phyloP scores from a whole-genome alignment of 768 basidiomycete species.

The Rhodotorula toruloides region DNA sequence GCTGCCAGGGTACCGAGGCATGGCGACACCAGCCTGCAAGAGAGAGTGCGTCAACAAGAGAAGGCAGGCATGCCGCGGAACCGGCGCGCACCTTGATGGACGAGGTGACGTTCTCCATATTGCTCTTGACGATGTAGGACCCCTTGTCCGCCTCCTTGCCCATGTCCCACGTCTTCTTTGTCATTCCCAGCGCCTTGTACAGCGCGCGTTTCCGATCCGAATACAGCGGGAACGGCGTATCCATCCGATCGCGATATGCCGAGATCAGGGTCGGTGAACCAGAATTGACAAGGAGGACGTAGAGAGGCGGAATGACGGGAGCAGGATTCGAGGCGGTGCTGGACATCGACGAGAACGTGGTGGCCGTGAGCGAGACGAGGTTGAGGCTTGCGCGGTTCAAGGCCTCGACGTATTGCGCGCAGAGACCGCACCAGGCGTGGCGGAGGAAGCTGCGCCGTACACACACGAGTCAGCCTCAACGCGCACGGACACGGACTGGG shows the following conservation, averaged over 20 bases:
- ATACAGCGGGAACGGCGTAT: slow-evolving; percentile 66
- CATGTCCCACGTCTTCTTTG: slow-evolving; percentile 52
- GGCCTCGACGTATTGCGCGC: slow-evolving; percentile 28
- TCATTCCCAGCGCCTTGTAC: slow-evolving; percentile 74
- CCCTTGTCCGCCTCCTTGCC: slow-evolving; percentile 55
- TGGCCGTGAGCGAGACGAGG: slow-evolving; percentile 3
- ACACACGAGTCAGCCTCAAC: too few relatives aligned
- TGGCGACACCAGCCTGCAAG: slow-evolving; percentile 22
- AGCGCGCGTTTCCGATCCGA: slow-evolving; percentile 68
- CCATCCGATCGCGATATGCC: slow-evolving; percentile 46
- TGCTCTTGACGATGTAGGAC: slow-evolving; percentile 54
- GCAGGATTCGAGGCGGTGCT: background rate
- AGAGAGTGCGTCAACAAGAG: background rate
- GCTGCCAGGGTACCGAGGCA: slow-evolving; percentile 27
- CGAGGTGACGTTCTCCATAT: slow-evolving; percentile 19
- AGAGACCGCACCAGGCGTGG: slow-evolving; percentile 30
- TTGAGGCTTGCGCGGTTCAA: slow-evolving; percentile 7
- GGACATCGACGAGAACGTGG: slow-evolving; percentile 5
- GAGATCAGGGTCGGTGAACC: slow-evolving; percentile 25
- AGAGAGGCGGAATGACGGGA: slow-evolving; percentile 22
- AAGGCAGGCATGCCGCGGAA: too few relatives aligned
- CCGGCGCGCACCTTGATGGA: slow-evolving; percentile 17
- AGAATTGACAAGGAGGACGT: slow-evolving; percentile 32
- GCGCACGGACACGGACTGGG: accelerated
- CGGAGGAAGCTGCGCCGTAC: background rate